Base-by-base conservation (phyloP, 2,329 filamentous ascomycete genomes). In the Pyricularia sp. region DNA sequence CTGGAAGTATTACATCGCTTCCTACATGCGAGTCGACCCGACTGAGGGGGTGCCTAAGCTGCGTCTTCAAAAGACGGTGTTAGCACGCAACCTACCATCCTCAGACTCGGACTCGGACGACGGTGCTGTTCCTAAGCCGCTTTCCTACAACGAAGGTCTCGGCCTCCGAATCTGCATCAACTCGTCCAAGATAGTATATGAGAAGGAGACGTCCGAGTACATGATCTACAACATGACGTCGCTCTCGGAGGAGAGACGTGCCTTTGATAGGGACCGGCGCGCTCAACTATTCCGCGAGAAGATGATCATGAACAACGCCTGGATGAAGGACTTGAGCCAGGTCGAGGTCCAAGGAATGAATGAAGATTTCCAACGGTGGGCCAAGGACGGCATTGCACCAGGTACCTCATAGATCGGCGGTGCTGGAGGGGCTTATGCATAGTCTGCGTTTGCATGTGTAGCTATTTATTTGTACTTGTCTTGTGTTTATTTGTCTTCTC, bases 1-100 rank as follows among this genome's bases (percentile, higher is more conserved):
- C 53, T 99, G 94, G 94, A 90, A 93, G 70, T 96, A 96, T 78
- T 99, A 99, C 74, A 91, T 96, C 65, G 93, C 93, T 22, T 92
- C 93, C 0, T 97, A 90, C 75, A 90, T 91, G 69, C 90, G 91
- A 68, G 84, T 93, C 28, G 91, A 96, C 72, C 90, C 91, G 1
- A 99, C 94, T 0, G 90, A 94, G 75, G 90, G 90, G 16, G 82
- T 94, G 2, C 78, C 82, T 7, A 81, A 87, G 62, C 81, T 82
- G 6, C 84, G 83, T 62, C 81, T 91, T 71, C 84, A 83, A 67
- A 88, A 86, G 76, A 82, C 86, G 4, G 85, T 92, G 66, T 80
- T 93, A 19, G 83, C 85, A 63, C 87, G 89, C 66, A 93, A 90
- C 73, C 78, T 91, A 49, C 87, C 88, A 0, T 78, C 79, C 68